Conservation (phyloP, 805 yeast genomes). For the Kazachstania kunashirensis region DNA sequence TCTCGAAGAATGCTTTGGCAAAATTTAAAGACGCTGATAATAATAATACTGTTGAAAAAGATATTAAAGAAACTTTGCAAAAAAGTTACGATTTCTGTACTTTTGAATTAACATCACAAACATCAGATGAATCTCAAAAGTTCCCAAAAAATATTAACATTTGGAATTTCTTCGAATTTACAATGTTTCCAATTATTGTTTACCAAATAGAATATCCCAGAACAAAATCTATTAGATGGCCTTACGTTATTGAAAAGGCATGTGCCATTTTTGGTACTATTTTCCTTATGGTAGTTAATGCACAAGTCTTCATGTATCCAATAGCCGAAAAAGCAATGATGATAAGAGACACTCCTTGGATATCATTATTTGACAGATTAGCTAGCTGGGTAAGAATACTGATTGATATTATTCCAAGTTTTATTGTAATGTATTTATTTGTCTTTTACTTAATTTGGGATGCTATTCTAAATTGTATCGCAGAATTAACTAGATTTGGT, state of each 20-base stretch:
- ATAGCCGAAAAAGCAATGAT: constrained; percentile 64
- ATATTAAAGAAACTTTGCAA: constrained; percentile 24
- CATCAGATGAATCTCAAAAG: constrained; percentile 7
- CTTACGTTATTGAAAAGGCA: constrained; percentile 56
- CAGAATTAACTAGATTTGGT: constrained; percentile 77
- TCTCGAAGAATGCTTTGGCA: constrained; percentile 36
- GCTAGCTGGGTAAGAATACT: constrained; percentile 32
- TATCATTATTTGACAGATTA: constrained; percentile 14
- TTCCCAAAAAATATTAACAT: constrained; percentile 72
- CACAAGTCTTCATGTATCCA: constrained; percentile 72
- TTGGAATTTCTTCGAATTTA: constrained; percentile 58
- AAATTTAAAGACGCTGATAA: constrained; percentile 26
- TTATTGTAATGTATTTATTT: constrained; percentile 63
- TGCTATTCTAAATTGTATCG: constrained; percentile 78
- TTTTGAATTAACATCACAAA: constrained; percentile 57
- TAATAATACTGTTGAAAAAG: constrained; percentile 7
- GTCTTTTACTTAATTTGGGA: constrained; percentile 93
- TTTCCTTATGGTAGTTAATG: constrained; percentile 69
- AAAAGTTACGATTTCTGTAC: constrained; percentile 56
- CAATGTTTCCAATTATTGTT: constrained; percentile 85
- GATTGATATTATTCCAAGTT: constrained; percentile 69
- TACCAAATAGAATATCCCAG: constrained; percentile 79
- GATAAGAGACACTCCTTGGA: constrained; percentile 28
- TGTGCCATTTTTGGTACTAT: constrained; percentile 83
- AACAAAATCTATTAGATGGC: constrained; percentile 57